Evolutionary conservation across 768 basidiomycete genomes (phyloP).

Genomic region (Myochromella boudieri): DNA sequence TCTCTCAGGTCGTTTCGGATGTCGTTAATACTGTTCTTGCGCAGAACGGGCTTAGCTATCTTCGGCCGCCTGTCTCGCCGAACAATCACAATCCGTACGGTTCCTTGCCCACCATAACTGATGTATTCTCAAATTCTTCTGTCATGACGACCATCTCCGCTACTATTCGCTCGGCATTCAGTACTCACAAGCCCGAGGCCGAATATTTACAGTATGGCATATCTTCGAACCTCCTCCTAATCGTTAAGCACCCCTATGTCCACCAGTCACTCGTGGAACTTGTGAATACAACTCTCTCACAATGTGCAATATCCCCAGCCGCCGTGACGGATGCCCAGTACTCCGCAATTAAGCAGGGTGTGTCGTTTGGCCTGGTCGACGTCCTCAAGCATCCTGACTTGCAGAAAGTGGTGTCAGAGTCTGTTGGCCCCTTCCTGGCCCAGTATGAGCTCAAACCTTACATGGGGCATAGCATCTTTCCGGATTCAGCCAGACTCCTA

Average conservation of each 20-base stretch:
- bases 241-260: background rate
- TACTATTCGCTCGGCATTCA: background rate
- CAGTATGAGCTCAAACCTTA: background rate
- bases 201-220: background rate
- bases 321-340: background rate
- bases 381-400: constrained; percentile 2
- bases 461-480: background rate
- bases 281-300: background rate
- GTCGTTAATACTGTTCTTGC: constrained; percentile 1
- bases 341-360: background rate
- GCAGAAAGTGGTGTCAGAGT: constrained; percentile 1
- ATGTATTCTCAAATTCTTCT: background rate
- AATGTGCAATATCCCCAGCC: background rate
- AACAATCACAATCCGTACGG: background rate
- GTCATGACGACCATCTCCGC: too few species aligned
- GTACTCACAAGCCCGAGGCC: background rate
- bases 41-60: background rate
- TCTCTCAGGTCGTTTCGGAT: constrained; percentile 1
- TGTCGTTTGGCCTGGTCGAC: background rate
- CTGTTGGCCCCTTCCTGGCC: background rate
- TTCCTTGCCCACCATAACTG: background rate
- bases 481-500: background rate
- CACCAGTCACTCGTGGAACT: background rate
- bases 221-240: background rate
- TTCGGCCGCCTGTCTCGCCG: background rate